Evolutionary conservation across 768 basidiomycete species (phyloP), one percentile per base, ranked within the genome.

Genomic region (Sporobolomyces pararoseus): DNA sequence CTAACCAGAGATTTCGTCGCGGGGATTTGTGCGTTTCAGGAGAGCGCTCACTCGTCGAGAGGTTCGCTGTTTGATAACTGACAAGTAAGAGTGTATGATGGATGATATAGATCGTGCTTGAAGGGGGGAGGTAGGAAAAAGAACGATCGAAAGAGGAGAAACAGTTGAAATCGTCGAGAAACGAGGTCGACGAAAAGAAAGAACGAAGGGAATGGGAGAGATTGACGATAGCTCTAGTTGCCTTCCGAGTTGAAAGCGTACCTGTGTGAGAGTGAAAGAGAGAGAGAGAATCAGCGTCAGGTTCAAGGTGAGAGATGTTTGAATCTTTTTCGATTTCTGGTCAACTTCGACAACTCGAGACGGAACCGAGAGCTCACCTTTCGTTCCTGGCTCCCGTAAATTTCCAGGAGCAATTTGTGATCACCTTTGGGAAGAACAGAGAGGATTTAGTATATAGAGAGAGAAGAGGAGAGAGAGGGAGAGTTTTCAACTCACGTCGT

Each of bases 331-430:
- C 7, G n/a, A 7, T 49, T 19, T 7, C n/a, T n/a, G 44, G 58
- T 31, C 27, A 32, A 7, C n/a, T n/a, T n/a, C n/a, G n/a, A n/a
- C n/a, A n/a, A n/a, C n/a, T 42, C 27, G 21, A 9, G n/a, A 4
- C 21, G 37, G 58, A 25, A 17, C 13, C 13, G 37, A n/a, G n/a
- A n/a, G n/a, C 31, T 35, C 52, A 65, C 21, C 52, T 32, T 31
- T 44, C 59, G 64, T 69, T 73, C 0, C 78, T 51, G 49, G 34
- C 53, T 0, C 74, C 74, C 34, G 74, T 75, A n/a, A 75, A 59
- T 21, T 13, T 5, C 74, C 74, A 75, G 19, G 31, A 44, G 29
- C 32, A 60, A 25, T 46, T 21, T 9, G 62, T 49, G 50, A 73
- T 54, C 31, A n/a, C n/a, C n/a, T n/a, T n/a, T n/a, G n/a, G n/a